Base-by-base conservation (phyloP, 495 filamentous ascomycete species). In the Filosporella fistucella region DNA sequence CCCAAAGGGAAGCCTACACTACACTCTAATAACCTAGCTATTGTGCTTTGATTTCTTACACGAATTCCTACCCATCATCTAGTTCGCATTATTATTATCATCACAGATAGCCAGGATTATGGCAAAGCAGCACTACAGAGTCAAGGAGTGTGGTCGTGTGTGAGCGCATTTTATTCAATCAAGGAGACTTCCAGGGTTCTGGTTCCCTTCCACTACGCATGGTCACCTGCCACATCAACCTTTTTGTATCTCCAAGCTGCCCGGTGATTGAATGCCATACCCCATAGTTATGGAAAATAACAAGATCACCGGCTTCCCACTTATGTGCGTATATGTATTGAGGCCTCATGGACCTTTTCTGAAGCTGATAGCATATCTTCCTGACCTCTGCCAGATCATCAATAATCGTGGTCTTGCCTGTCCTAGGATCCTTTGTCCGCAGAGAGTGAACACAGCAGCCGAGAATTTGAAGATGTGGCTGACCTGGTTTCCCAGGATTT, bases 271-370 rank as follows among this genome's bases (percentile, higher is more conserved):
- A 14, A 45, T 45, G 42, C 42, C 6, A 11, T 3, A 45, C 43
- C 5, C 30, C 30, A 1, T 37, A 11, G 18, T 46, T 46, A 36
- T 46, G 30, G 22, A 36, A 46, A 16, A 46, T 24, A 2, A 46
- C 43, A 6, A 46, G 10, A 36, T 46, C 43, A 3, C 43, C 43
- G 13, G 35, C 43, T 22, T 46, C 43, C 30, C 43, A 46, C 18
- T 13, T 1, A 46, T 46, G 43, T 4, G 43, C 43, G 22, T 46
- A 46, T 2, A 46, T 14, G 16, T 46, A 4, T 14, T 46, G 11
- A 4, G 25, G 8, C 10, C 5, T 13, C 42, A 8, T 4, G 10
- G 14, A 20, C 1, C 6, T 21, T 16, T 36, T 46, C 21, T 46
- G 30, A 4, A 46, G 11, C 6, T n/a, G 4, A 25, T 36, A 36